Evolutionary conservation across 768 basidiomycete species (phyloP).

Genomic region (Antrodiella citrinella): DNA sequence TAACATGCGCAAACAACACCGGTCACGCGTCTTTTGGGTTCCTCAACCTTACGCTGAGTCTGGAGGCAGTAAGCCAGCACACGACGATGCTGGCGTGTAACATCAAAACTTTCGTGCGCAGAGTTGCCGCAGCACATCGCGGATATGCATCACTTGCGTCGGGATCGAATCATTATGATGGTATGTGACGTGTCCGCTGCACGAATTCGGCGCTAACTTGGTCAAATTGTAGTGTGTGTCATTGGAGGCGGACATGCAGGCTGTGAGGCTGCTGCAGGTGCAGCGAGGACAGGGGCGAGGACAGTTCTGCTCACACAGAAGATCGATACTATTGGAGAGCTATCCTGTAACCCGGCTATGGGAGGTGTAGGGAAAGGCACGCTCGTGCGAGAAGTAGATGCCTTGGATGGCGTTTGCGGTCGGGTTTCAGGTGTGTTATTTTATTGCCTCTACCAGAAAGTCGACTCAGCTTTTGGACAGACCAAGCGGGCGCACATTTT

Average conservation of each 20-base stretch:
- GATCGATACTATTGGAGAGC: constrained; percentile 69
- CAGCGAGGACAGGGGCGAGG: constrained; percentile 75
- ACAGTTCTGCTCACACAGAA: constrained; percentile 80
- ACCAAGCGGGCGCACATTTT: constrained; percentile 85
- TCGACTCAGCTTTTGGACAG: constrained; percentile 27
- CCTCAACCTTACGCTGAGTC: no score
- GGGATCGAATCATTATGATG: constrained; percentile 9
- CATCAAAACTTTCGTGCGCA: neutral
- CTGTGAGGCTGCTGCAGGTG: constrained; percentile 83
- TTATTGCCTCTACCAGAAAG: no score
- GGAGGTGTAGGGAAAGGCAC: constrained; percentile 92
- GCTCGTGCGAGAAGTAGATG: constrained; percentile 85
- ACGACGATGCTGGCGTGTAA: neutral
- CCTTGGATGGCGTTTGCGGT: constrained; percentile 83
- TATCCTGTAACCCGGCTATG: constrained; percentile 90
- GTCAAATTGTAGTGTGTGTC: constrained; percentile 50
- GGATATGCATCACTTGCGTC: constrained; percentile 9
- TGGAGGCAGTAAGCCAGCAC: neutral
- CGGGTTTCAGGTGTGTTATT: constrained; percentile 56
- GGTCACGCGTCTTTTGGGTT: neutral
- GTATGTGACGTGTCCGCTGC: constrained; percentile 1
- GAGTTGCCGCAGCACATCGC: neutral
- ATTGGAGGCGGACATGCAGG: constrained; percentile 93
- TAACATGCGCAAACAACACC: neutral
- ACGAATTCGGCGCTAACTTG: neutral